Conservation (phyloP, 768 basidiomycete species). For the Tricholoma sp. region DNA sequence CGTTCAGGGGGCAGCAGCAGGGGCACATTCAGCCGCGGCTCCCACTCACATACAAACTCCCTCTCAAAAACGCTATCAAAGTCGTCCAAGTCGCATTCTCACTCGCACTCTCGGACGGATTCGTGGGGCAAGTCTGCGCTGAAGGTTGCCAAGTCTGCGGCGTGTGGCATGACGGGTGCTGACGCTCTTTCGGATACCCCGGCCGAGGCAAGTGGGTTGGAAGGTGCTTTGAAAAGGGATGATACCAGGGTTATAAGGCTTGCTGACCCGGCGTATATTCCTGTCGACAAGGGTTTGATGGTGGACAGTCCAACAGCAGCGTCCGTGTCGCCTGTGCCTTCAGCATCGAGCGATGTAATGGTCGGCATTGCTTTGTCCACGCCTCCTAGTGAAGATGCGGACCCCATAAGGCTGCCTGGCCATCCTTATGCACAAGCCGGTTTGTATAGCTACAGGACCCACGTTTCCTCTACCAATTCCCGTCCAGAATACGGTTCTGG, state of each 20-base stretch:
- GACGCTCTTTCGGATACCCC: constrained; percentile 12
- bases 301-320: neutral
- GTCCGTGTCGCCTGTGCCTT: constrained; percentile 18
- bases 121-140: constrained; percentile 40
- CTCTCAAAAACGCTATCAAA: constrained; percentile 30
- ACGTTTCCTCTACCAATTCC: constrained; percentile 3
- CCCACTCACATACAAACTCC: constrained; percentile 35
- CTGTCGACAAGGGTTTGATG: constrained; percentile 19
- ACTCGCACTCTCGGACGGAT: constrained; percentile 36
- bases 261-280: constrained; percentile 36
- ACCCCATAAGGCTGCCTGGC: constrained; percentile 29
- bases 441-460: constrained; percentile 21
- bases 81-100: constrained; percentile 30
- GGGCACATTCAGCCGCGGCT: constrained; percentile 12
- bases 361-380: constrained; percentile 33
- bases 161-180: constrained; percentile 19
- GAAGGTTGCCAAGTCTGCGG: constrained; percentile 32
- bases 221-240: constrained; percentile 34
- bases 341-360: constrained; percentile 26
- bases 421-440: constrained; percentile 50
- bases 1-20: constrained; percentile 13
- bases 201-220: constrained; percentile 25
- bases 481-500: constrained; percentile 17
- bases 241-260: constrained; percentile 38
- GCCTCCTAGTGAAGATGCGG: constrained; percentile 23